Evolutionary conservation across 192 early-diverging fungal species (phyloP).

Genomic region (Chytriomyces confervae): DNA sequence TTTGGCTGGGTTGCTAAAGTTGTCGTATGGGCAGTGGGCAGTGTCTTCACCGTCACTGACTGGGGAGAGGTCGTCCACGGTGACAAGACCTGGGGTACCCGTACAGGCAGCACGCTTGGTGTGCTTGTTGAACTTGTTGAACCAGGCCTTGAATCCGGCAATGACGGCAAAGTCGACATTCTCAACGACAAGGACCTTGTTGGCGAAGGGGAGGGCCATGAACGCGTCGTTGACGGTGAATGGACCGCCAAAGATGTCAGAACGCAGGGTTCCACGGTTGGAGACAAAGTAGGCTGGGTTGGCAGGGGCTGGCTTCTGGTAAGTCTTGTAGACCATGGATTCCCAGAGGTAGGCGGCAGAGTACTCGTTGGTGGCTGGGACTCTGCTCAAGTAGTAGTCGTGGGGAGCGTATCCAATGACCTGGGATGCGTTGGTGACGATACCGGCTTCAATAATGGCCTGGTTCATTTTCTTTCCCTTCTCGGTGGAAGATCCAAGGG

Average conservation of each 20-base stretch:
- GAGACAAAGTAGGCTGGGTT: conserved; percentile 50
- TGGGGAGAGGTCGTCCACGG: conserved; percentile 51
- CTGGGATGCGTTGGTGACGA: conserved; percentile 42
- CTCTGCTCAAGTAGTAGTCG: conserved; percentile 56
- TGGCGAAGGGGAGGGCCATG: conserved; percentile 50
- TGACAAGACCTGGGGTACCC: conserved; percentile 54
- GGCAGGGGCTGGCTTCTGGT: conserved; percentile 36
- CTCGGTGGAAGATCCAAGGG: conserved; percentile 35
- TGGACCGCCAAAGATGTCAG: conserved; percentile 55
- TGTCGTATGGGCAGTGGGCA: conserved; percentile 47
- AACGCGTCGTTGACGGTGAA: conserved; percentile 56
- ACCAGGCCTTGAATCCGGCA: conserved; percentile 36
- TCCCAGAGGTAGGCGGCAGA: conserved; percentile 41
- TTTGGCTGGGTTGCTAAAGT: conserved; percentile 18
- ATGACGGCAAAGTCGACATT: conserved; percentile 47
- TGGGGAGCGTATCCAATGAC: conserved; percentile 55
- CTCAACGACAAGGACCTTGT: conserved; percentile 46
- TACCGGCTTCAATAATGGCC: conserved; percentile 43
- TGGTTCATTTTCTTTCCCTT: conserved; percentile 48
- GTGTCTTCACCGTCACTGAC: conserved; percentile 57
- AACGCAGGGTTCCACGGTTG: conserved; percentile 55
- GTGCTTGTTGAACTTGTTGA: conserved; percentile 46
- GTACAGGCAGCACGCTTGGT: conserved; percentile 35
- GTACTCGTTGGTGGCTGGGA: conserved; percentile 41
- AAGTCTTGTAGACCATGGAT: conserved; percentile 44